Percentiles rank a stretch among this genome's conserved stretches.
Conservation (phyloP, 139 green algal species). For the Coelastrella sp. region DNA sequence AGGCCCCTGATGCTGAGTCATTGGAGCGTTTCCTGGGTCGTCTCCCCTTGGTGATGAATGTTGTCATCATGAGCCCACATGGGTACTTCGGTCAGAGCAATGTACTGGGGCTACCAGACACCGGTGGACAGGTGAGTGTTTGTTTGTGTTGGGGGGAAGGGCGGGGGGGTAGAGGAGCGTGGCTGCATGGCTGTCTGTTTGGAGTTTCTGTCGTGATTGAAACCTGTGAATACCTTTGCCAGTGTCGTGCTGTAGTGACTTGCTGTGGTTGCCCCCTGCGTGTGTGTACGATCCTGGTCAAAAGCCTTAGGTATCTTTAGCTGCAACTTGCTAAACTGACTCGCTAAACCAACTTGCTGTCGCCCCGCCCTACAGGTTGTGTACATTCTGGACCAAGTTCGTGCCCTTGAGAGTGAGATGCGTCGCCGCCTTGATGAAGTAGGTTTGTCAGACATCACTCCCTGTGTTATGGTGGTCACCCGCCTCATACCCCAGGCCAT, state of each 20-base stretch:
- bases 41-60: conserved; percentile 80
- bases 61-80: conserved; percentile 86
- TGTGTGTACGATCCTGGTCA: too few species aligned
- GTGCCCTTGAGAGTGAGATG: conserved; percentile 83
- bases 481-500: conserved; percentile 82
- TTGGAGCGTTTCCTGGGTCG: conserved; percentile 80
- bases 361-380: conserved; percentile 68
- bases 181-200: too few species aligned
- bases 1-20: conserved; percentile 77
- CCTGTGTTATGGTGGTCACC: conserved; percentile 83
- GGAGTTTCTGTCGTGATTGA: too few species aligned
- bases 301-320: too few species aligned
- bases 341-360: too few species aligned
- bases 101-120: conserved; percentile 84
- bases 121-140: conserved; percentile 65
- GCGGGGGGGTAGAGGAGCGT: too few species aligned
- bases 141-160: too few species aligned
- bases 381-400: conserved; percentile 90
- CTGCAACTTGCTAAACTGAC: too few species aligned
- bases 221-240: too few species aligned
- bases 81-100: conserved; percentile 88
- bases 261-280: too few species aligned
- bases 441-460: conserved; percentile 57
- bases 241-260: too few species aligned
- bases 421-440: conserved; percentile 60